Evolutionary conservation across 306 rosid species (phyloP), one percentile per base, ranked within the genome.

Genomic region (Dalbergia cultrata): DNA sequence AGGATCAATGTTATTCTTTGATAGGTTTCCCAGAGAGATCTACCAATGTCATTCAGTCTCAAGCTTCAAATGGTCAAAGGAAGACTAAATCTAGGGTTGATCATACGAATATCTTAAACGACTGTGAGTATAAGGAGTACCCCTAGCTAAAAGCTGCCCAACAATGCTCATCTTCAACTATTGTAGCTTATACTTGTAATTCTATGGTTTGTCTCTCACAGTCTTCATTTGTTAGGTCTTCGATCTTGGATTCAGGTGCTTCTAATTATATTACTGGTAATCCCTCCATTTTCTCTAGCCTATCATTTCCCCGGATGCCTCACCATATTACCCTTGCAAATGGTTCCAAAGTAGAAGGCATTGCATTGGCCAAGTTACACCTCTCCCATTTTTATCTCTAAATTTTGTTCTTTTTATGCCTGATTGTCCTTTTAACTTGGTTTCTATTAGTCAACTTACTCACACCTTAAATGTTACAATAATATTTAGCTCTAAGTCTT

Each of bases 161-260:
- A 9, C 35, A 67, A 0, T 10, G 35, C 35, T 16, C 31, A 10
- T 67, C 34, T 21, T 67, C 35, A 16, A 3, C 17, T 1, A 17
- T 2, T 18, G 21, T 41, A 5, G 10, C n/a, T 17, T 17, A 67
- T 11, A 37, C 52, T 39, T 4, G 70, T 65, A 37, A 37, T 65
- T 65, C 31, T 65, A 65, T 1, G 19, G 50, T 37, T 65, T 65
- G 70, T 65, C 45, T 65, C 16, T 39, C 70, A 37, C 35, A 56
- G n/a, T 1, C 22, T 31, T 58, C 5, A 21, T 57, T 12, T 8
- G 33, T 14, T 57, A 1, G 62, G 12, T 57, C 31, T 5, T 57
- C 12, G 3, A 57, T 17, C 6, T 17, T 57, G 8, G 26, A 19
- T 14, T 57, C 12, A 10, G 31, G 31, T 57, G 33, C 62, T 57